A percentile compares a stretch with the other conserved stretches of the same genome.
These are phyloP conservation scores for Pestalotiopsis sp. DNA, from an alignment of 2,329 filamentous ascomycete genomes.

Conservation along the genomic window DNA sequence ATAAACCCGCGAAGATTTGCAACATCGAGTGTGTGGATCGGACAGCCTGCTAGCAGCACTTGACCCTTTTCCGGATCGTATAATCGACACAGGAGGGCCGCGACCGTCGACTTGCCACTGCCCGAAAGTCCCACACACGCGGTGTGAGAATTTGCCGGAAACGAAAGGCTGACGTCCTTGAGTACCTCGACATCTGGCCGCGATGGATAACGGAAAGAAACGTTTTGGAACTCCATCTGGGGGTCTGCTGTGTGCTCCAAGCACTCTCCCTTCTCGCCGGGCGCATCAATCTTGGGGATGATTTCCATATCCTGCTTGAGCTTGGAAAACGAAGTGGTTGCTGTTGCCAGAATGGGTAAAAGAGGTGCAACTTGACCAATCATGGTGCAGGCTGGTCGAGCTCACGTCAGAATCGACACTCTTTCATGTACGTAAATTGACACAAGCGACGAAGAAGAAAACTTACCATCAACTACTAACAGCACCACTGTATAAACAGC, in stretches of 20 bases:
- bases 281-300: conserved; percentile 38
- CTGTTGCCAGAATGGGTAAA: conserved; percentile 60
- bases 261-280: background rate
- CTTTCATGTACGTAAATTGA: background rate
- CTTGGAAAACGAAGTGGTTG: conserved; percentile 59
- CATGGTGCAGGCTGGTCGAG: conserved; percentile 52
- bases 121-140: conserved; percentile 44
- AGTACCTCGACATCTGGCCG: conserved; percentile 34
- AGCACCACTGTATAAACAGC: conserved; percentile 55
- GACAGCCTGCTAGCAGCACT: conserved; percentile 45
- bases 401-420: conserved; percentile 24
- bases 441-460: conserved; percentile 26
- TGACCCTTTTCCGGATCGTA: conserved; percentile 53
- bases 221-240: conserved; percentile 26
- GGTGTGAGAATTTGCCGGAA: conserved; percentile 33
- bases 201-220: conserved; percentile 47
- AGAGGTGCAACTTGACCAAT: conserved; percentile 65
- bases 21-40: conserved; percentile 37
- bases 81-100: conserved; percentile 52
- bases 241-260: conserved; percentile 10
- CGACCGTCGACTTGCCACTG: conserved; percentile 30
- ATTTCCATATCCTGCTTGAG: conserved; percentile 60
- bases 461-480: conserved; percentile 48
- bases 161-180: conserved; percentile 26
- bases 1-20: conserved; percentile 60